Percentiles rank a stretch among this genome's conserved stretches.
These are phyloP conservation scores for Ceratocystis variospora DNA, from an alignment of 2,329 filamentous ascomycete genomes.

Conservation along the genomic window DNA sequence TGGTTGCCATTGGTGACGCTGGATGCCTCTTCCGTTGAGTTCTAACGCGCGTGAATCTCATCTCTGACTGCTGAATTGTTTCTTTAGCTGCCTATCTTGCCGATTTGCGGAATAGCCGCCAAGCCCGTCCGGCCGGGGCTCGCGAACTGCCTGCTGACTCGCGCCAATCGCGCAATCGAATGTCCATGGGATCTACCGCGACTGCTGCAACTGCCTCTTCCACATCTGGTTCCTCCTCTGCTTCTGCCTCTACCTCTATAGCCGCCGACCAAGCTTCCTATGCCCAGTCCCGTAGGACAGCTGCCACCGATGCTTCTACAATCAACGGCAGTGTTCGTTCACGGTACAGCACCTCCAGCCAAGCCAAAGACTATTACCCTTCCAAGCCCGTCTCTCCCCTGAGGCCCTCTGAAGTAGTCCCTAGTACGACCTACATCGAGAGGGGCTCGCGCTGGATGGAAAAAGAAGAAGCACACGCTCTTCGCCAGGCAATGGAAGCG, in stretches of 20 bases:
- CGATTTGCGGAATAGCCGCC: slow-evolving; percentile 54
- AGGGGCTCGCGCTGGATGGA: slow-evolving; percentile 66
- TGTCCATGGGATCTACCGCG: slow-evolving; percentile 16
- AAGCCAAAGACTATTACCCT: slow-evolving; percentile 41
- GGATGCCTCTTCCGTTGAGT: not conserved
- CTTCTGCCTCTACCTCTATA: slow-evolving; percentile 8
- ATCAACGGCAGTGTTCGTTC: slow-evolving; percentile 33
- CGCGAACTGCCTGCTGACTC: slow-evolving; percentile 31
- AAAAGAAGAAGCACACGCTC: slow-evolving; percentile 58
- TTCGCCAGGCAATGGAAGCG: slow-evolving; percentile 60
- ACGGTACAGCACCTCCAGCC: slow-evolving; percentile 35
- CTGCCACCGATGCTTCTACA: slow-evolving; percentile 15
- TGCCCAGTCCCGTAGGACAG: slow-evolving; percentile 13
- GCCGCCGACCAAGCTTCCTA: slow-evolving; percentile 14
- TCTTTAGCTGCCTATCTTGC: slow-evolving; percentile 54
- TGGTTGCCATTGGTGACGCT: not conserved
- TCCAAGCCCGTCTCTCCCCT: slow-evolving; percentile 31
- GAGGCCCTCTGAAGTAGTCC: slow-evolving; percentile 47
- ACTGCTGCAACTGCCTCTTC: slow-evolving; percentile 12
- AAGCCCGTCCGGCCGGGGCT: slow-evolving; percentile 55
- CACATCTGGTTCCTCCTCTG: slow-evolving; percentile 11
- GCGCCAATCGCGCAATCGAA: slow-evolving; percentile 22
- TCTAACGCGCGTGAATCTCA: not conserved
- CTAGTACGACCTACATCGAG: slow-evolving; percentile 57
- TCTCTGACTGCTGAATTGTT: slow-evolving; percentile 20